Conservation (phyloP, 192 early-diverging fungal genomes). For the Glomus cerebriforme region DNA sequence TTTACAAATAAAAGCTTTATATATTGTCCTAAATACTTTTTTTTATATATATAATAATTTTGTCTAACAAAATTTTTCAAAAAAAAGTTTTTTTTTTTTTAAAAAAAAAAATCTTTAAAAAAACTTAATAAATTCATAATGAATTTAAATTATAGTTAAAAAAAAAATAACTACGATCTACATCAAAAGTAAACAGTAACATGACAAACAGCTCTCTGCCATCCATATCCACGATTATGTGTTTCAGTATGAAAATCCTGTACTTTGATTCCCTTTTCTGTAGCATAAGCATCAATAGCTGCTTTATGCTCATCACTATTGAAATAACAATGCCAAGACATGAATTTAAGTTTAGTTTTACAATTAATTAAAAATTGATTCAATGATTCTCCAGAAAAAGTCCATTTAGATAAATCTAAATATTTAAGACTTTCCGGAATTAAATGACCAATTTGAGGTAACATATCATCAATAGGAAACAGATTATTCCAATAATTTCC, state of each 20-base stretch:
- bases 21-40: too few species aligned
- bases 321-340: conserved; percentile 13
- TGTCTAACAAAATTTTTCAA: too few species aligned
- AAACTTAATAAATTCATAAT: too few species aligned
- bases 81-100: too few species aligned
- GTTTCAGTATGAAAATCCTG: neutral
- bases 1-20: too few species aligned
- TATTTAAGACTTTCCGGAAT: neutral
- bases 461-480: neutral
- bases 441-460: neutral
- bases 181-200: neutral
- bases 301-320: neutral
- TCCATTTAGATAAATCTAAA: conserved; percentile 20
- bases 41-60: too few species aligned
- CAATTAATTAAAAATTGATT: neutral
- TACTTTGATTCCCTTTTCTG: neutral
- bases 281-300: neutral
- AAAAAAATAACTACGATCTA: too few species aligned
- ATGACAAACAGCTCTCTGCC: conserved; percentile 3
- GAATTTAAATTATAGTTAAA: too few species aligned
- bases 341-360: neutral
- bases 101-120: too few species aligned
- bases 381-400: neutral
- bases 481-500: neutral
- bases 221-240: neutral